These are phyloP conservation scores for Staphylotrichum longicolle DNA, from an alignment of 495 filamentous ascomycete genomes.

Conservation along the genomic window DNA sequence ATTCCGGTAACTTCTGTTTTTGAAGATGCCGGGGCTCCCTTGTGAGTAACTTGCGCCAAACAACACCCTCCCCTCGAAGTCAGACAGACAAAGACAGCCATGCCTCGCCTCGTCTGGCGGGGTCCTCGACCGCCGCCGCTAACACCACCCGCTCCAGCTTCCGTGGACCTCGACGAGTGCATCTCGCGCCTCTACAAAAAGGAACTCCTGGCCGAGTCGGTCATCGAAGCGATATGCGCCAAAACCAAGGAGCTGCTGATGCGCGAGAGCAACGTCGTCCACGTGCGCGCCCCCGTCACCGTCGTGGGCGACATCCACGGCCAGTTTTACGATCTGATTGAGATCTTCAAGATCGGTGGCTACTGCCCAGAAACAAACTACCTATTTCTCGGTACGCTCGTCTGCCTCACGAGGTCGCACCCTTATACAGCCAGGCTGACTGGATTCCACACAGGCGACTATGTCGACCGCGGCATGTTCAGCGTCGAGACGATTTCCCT, in stretches of 20 bases:
- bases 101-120: conserved; percentile 11
- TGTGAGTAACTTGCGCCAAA: conserved; percentile 51
- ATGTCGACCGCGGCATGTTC: conserved; percentile 95
- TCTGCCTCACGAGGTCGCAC: too few species aligned
- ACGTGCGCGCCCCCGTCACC: conserved; percentile 94
- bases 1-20: conserved; percentile 9
- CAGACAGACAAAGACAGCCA: not conserved
- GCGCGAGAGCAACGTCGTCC: conserved; percentile 99
- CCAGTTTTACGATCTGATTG: conserved; percentile 97
- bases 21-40: conserved; percentile 83
- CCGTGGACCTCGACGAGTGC: conserved; percentile 97
- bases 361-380: conserved; percentile 98
- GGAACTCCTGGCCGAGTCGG: conserved; percentile 92
- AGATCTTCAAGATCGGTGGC: conserved; percentile 98
- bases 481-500: conserved; percentile 96
- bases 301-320: conserved; percentile 98
- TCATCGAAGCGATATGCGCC: conserved; percentile 98
- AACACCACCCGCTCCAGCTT: conserved; percentile 55
- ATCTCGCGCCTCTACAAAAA: conserved; percentile 94
- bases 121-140: conserved; percentile 10
- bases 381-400: conserved; percentile 74
- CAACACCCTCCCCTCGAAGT: not conserved
- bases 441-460: conserved; percentile 65
- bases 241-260: conserved; percentile 98
- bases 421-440: too few species aligned